These are phyloP conservation scores for Verbena officinalis DNA, from an alignment of 257 asterid genomes.

Conservation along the genomic window DNA sequence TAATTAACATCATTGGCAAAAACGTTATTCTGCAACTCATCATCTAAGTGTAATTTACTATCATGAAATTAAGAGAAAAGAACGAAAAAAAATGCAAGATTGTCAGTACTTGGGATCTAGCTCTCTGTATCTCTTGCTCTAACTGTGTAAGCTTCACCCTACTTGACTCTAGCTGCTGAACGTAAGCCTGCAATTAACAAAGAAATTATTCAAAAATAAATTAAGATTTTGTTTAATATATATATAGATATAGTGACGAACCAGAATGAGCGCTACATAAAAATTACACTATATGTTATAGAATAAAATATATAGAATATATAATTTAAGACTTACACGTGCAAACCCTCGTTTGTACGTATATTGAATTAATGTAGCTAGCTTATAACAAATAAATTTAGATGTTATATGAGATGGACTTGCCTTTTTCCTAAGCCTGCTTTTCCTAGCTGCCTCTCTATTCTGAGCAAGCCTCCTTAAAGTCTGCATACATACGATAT, in stretches of 20 bases:
- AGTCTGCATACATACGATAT: constrained; percentile 41
- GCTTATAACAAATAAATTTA: not conserved
- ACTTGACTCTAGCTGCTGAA: constrained; percentile 91
- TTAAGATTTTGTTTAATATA: not conserved
- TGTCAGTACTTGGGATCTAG: constrained; percentile 67
- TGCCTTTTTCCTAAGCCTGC: constrained; percentile 92
- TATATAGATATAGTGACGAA: no score
- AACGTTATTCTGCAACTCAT: no score
- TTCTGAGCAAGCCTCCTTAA: constrained; percentile 96
- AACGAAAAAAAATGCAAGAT: not conserved
- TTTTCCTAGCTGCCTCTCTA: constrained; percentile 96
- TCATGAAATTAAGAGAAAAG: no score
- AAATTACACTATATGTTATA: no score
- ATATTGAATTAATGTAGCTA: not conserved
- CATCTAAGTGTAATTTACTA: no score
- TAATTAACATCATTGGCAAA: not conserved
- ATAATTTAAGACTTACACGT: no score
- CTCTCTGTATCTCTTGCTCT: constrained; percentile 84
- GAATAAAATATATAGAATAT: no score
- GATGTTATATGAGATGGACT: no score
- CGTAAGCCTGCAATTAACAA: constrained; percentile 68
- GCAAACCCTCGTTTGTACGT: no score
- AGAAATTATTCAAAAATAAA: constrained; percentile 6
- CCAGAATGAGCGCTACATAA: no score
- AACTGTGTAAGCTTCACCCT: constrained; percentile 78